These are phyloP conservation scores for Linum usitatissimum DNA, from an alignment of 345 rosid species.

Conservation along the genomic window DNA sequence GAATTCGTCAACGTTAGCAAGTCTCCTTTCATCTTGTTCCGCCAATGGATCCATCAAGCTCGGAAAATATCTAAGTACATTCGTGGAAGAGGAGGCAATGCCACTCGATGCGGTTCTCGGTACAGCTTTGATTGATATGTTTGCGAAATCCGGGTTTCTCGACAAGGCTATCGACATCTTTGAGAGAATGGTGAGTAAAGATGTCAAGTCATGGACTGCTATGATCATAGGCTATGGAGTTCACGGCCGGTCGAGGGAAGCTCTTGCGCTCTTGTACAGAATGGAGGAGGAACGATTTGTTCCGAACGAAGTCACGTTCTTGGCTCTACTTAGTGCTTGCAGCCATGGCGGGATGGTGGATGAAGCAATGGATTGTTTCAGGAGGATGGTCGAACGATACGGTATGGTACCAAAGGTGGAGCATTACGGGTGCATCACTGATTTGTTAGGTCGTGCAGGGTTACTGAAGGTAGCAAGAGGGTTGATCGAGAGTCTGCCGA, in stretches of 20 bases:
- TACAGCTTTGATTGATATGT: conserved; percentile 55
- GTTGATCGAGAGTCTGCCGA: conserved; percentile 41
- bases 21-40: conserved; percentile 47
- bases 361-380: conserved; percentile 40
- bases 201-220: conserved; percentile 52
- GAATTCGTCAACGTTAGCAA: conserved; percentile 43
- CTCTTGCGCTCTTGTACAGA: conserved; percentile 31
- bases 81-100: conserved; percentile 33
- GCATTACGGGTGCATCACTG: conserved; percentile 60
- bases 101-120: conserved; percentile 41
- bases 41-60: conserved; percentile 26
- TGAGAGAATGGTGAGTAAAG: conserved; percentile 35
- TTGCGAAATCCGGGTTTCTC: conserved; percentile 45
- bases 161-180: conserved; percentile 38
- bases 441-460: conserved; percentile 57
- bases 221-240: conserved; percentile 49
- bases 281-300: conserved; percentile 42
- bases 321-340: conserved; percentile 52
- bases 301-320: conserved; percentile 54
- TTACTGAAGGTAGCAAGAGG: conserved; percentile 48
- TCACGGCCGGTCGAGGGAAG: conserved; percentile 45
- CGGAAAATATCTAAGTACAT: conserved; percentile 25
- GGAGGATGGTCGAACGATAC: conserved; percentile 41
- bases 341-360: conserved; percentile 53
- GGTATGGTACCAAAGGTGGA: conserved; percentile 36